Conservation (phyloP, 306 rosid genomes). For the Alnus glutinosa region DNA sequence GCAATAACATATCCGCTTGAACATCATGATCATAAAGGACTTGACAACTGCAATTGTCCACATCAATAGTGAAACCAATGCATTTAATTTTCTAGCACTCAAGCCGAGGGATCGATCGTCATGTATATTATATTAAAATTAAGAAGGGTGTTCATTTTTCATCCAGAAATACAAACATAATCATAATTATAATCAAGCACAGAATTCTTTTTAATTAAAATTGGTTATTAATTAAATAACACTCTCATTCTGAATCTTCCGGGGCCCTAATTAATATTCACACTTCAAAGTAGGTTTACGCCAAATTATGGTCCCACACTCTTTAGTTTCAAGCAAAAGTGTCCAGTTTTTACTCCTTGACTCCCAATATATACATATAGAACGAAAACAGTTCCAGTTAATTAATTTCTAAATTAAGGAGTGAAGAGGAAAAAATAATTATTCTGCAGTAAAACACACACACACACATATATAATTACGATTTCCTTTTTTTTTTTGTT, state of each 20-base stretch:
- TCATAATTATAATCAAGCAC: neutral
- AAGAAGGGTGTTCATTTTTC: neutral
- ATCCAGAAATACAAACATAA: neutral
- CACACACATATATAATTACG: no score
- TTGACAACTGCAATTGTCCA: neutral
- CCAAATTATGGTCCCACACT: slow-evolving; percentile 21
- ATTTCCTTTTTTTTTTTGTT: no score
- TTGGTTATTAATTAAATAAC: neutral
- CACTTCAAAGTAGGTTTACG: neutral
- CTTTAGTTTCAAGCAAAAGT: slow-evolving; percentile 34
- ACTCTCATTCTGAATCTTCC: neutral
- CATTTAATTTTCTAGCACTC: neutral
- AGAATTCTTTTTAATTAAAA: neutral
- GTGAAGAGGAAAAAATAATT: no score
- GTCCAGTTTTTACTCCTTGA: slow-evolving; percentile 9
- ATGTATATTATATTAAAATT: neutral
- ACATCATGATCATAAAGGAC: neutral
- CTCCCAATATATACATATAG: neutral
- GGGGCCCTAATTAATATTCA: neutral
- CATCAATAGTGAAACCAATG: neutral
- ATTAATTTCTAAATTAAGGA: neutral
- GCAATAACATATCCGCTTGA: neutral
- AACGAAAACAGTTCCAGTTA: neutral
- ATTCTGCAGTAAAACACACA: no score
- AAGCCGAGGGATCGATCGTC: neutral